phyloP scores from a whole-genome alignment of 2,329 filamentous ascomycete genomes.

The Diaporthe helianthi region DNA sequence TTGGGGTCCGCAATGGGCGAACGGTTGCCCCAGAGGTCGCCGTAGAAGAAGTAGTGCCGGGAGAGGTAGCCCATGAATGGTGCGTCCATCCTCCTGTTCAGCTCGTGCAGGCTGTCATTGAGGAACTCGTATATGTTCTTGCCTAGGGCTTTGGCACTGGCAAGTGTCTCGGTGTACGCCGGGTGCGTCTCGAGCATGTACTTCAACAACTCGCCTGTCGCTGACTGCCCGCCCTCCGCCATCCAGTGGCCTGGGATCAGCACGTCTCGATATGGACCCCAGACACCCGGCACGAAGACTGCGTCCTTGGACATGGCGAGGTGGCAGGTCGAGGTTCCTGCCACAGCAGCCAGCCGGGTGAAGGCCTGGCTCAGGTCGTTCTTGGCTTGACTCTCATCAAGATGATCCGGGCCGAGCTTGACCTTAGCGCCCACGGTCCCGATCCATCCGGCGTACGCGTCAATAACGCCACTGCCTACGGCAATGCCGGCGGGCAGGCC shows the following conservation, averaged over 20 bases:
- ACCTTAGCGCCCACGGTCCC: constrained; percentile 98
- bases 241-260: constrained; percentile 94
- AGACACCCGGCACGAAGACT: constrained; percentile 93
- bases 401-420: constrained; percentile 70
- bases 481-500: constrained; percentile 88
- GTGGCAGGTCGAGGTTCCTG: constrained; percentile 96
- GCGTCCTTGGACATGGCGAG: constrained; percentile 93
- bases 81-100: constrained; percentile 72
- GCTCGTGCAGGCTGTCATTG: constrained; percentile 82
- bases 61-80: constrained; percentile 85
- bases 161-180: constrained; percentile 80
- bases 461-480: constrained; percentile 95
- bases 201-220: constrained; percentile 91
- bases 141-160: constrained; percentile 80
- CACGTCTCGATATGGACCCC: constrained; percentile 96
- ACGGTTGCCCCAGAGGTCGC: constrained; percentile 95
- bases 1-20: constrained; percentile 90
- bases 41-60: constrained; percentile 98
- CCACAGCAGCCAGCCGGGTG: constrained; percentile 89
- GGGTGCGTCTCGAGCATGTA: constrained; percentile 96
- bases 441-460: constrained; percentile 98
- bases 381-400: constrained; percentile 71
- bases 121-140: constrained; percentile 95
- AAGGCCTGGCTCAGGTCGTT: constrained; percentile 95
- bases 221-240: constrained; percentile 95